These are phyloP conservation scores for Debaryomyces maramus DNA, from an alignment of 805 yeast species.

Conservation along the genomic window DNA sequence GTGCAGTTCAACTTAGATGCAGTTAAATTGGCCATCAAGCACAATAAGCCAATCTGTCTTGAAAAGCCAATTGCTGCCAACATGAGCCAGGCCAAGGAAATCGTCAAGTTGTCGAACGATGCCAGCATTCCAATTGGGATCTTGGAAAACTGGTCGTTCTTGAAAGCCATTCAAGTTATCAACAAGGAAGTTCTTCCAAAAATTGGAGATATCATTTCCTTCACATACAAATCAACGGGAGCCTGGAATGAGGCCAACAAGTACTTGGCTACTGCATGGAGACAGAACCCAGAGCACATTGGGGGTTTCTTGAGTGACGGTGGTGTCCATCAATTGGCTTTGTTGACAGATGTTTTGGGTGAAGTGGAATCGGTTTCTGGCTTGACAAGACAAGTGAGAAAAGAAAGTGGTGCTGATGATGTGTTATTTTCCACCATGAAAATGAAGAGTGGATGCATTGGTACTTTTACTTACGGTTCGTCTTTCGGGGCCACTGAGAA, in stretches of 20 bases:
- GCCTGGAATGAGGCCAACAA: constrained; percentile 61
- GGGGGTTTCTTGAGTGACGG: constrained; percentile 95
- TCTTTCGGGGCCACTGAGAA: constrained; percentile 82
- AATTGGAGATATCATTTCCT: constrained; percentile 73
- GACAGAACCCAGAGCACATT: constrained; percentile 84
- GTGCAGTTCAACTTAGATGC: constrained; percentile 73
- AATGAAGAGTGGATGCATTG: constrained; percentile 63
- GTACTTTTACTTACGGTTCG: constrained; percentile 85
- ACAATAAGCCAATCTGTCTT: constrained; percentile 74
- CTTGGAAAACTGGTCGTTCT: constrained; percentile 85
- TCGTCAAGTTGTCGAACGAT: constrained; percentile 63
- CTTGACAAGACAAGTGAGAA: constrained; percentile 71
- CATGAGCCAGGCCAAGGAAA: constrained; percentile 73
- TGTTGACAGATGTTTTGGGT: constrained; percentile 81
- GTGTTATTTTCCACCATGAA: constrained; percentile 69
- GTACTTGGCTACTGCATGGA: constrained; percentile 76
- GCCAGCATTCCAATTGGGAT: constrained; percentile 70
- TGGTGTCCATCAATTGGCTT: constrained; percentile 93
- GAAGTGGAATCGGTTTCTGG: constrained; percentile 70
- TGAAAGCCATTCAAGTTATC: constrained; percentile 55
- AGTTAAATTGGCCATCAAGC: constrained; percentile 66
- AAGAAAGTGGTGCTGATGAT: constrained; percentile 81
- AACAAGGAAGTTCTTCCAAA: constrained; percentile 55
- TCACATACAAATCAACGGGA: constrained; percentile 74
- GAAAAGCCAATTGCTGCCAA: constrained; percentile 95